Conservation (phyloP, 2,329 filamentous ascomycete species). For the Harringtonia lauricola region DNA sequence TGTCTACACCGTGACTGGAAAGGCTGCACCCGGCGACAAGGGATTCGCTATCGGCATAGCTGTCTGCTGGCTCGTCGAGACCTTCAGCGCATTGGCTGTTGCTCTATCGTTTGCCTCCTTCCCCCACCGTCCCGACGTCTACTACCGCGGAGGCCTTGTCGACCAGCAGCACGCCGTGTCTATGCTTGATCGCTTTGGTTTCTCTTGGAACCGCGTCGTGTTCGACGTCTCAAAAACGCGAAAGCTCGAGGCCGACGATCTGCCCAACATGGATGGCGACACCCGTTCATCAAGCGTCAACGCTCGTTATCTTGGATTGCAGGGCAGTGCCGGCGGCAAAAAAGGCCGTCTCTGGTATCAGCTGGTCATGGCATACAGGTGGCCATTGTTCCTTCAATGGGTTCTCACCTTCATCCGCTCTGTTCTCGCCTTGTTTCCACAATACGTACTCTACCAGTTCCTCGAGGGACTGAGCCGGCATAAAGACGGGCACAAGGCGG, state of each 20-base stretch:
- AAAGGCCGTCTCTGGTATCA: conserved; percentile 20
- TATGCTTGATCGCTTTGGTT: conserved; percentile 17
- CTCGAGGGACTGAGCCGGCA: conserved; percentile 19
- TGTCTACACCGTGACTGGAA: conserved; percentile 10
- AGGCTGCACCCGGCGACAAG: not conserved
- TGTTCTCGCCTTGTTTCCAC: conserved; percentile 20
- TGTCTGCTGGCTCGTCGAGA: conserved; percentile 17
- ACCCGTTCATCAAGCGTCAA: conserved; percentile 19
- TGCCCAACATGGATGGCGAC: conserved; percentile 19
- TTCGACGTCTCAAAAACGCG: conserved; percentile 19
- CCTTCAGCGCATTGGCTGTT: conserved; percentile 12
- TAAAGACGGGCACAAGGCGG: conserved; percentile 7
- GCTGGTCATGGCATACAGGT: conserved; percentile 17
- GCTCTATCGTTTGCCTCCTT: conserved; percentile 18
- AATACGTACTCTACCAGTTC: conserved; percentile 24
- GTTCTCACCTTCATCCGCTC: conserved; percentile 18
- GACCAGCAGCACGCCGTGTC: conserved; percentile 24
- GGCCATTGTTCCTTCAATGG: conserved; percentile 21
- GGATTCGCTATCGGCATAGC: conserved; percentile 7
- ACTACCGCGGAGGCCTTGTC: conserved; percentile 17
- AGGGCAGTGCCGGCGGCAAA: conserved; percentile 10
- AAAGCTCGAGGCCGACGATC: conserved; percentile 19
- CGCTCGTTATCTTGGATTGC: conserved; percentile 11
- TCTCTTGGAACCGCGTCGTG: conserved; percentile 21
- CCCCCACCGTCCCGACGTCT: conserved; percentile 23